Evolutionary conservation across 768 basidiomycete species (phyloP), one percentile per base, ranked within the genome.

Genomic region (Pseudohyphozyma bogoriensis): DNA sequence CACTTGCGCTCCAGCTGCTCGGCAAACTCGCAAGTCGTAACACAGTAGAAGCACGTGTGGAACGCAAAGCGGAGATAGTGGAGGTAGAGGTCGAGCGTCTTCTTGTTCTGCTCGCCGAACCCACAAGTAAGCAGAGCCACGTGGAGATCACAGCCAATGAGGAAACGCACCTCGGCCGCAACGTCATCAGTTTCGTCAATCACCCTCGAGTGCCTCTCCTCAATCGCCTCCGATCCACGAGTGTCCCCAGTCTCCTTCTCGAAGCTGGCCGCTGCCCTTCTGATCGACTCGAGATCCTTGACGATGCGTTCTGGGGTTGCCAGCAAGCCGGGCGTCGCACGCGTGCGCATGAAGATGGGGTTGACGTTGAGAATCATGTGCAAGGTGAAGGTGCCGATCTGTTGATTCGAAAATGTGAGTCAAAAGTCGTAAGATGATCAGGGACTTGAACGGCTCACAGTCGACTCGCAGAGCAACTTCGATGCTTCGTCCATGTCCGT

Each of bases 1-100:
- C 93, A 96, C 77, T 90, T 89, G 73, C 89, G 83, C 75, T 90
- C 85, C 70, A 99, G 80, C 78, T 95, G 90, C 77, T 99, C 95
- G 74, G 86, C 76, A 77, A 90, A 90, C 77, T 93, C 86, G 73
- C 85, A 86, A 68, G 88, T 82, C 72, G 89, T 84, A 69, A 86
- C 85, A 79, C 95, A 99, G 77, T 99, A 99, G 77, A 93, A 99
- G 82, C 95, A 95, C 71, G 88, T 84, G 81, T 89, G 81, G 76
- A 86, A 91, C 56, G 87, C 92, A 73, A 83, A 80, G 68, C 95
- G 88, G 72, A 99, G 78, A 76, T 95, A 97, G 54, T 86, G 85
- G 74, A 97, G 78, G 75, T 90, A 90, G 74, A 93, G 78, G 77
- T 99, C 95, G 74, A 96, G 81, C 69, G 86, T 81, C 70, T 91